These are phyloP conservation scores for Endocalyx cinctus DNA, from an alignment of 2,329 filamentous ascomycete genomes.

Conservation along the genomic window DNA sequence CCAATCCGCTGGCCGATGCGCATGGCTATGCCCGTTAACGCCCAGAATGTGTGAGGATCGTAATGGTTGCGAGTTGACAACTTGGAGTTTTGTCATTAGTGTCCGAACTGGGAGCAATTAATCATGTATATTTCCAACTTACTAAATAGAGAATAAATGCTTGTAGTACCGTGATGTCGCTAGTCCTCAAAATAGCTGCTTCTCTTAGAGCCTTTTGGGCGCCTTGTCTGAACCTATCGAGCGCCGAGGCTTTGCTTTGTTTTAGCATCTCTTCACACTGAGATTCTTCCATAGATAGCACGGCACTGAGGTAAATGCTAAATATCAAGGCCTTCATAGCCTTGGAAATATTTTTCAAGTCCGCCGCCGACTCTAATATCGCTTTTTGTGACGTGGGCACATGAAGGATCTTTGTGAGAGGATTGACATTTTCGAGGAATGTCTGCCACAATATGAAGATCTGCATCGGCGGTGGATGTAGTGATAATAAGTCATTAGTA, in stretches of 20 bases:
- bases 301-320: conserved; percentile 42
- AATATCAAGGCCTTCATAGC: conserved; percentile 39
- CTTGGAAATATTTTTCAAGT: conserved; percentile 34
- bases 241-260: conserved; percentile 9
- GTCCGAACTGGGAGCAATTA: neutral
- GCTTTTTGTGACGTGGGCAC: conserved; percentile 44
- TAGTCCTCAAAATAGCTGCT: conserved; percentile 27
- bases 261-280: conserved; percentile 28
- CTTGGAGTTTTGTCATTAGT: no score
- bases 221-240: conserved; percentile 10
- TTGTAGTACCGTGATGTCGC: conserved; percentile 30
- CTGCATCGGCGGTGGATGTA: conserved; percentile 20
- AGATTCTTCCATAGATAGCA: conserved; percentile 33
- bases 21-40: neutral
- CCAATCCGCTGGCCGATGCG: neutral
- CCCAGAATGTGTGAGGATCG: neutral
- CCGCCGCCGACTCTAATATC: conserved; percentile 41
- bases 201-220: conserved; percentile 15
- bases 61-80: neutral
- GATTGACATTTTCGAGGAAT: conserved; percentile 52
- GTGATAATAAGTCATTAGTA: no score
- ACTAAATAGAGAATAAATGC: conserved; percentile 27
- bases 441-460: conserved; percentile 52
- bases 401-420: conserved; percentile 52
- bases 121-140: conserved; percentile 2